These are phyloP conservation scores for Yarrowia deformans DNA, from an alignment of 805 yeast genomes.

Conservation along the genomic window DNA sequence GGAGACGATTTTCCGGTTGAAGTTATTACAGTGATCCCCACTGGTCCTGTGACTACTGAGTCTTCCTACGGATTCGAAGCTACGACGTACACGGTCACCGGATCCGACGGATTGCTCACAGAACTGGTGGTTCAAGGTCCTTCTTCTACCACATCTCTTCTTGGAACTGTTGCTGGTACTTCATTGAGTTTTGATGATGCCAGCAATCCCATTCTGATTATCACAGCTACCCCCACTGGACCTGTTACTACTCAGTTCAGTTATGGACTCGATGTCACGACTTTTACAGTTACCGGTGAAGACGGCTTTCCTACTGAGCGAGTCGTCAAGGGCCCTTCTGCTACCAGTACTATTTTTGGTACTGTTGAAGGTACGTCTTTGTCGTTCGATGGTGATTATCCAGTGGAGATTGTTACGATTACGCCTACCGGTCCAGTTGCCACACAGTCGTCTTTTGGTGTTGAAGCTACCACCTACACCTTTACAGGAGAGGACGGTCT, in stretches of 20 bases:
- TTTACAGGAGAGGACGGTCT: not conserved
- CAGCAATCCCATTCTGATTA: not conserved
- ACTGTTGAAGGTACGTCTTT: not conserved
- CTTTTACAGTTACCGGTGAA: not conserved
- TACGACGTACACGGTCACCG: not conserved
- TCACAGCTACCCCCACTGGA: not conserved
- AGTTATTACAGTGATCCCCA: not conserved
- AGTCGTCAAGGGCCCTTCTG: not conserved
- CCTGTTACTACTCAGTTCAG: not conserved
- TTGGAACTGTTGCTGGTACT: not conserved
- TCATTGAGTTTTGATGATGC: not conserved
- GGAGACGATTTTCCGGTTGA: too few relatives aligned
- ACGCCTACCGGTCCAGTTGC: not conserved
- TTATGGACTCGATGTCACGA: not conserved
- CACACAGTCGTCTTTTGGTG: not conserved
- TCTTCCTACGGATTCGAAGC: not conserved
- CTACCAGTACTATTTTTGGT: not conserved
- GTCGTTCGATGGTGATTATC: not conserved
- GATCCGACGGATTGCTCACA: not conserved
- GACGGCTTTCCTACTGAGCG: not conserved
- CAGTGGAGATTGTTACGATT: not conserved
- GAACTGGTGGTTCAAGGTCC: not conserved
- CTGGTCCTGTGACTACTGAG: not conserved
- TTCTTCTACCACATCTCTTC: not conserved
- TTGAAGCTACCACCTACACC: not conserved